Conservation (phyloP, 1,139 yeast genomes). For the Kluyveromyces sp. region DNA sequence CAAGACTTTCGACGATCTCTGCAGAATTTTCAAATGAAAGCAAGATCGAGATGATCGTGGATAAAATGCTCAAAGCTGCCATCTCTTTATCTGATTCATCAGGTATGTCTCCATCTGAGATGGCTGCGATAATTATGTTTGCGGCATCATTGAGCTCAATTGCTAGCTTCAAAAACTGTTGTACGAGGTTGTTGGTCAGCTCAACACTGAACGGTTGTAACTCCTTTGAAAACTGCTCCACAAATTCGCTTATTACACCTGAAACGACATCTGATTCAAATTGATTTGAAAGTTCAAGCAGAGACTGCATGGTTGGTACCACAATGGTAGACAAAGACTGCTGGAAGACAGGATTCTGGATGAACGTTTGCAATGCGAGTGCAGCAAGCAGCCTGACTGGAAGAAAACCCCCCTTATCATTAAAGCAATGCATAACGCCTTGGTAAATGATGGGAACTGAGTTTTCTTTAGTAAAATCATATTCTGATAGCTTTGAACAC, state of each 20-base stretch:
- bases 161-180: constrained; percentile 71
- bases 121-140: constrained; percentile 43
- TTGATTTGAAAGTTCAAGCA: constrained; percentile 68
- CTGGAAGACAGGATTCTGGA: constrained; percentile 57
- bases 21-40: constrained; percentile 77
- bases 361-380: constrained; percentile 74
- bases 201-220: constrained; percentile 91
- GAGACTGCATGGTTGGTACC: constrained; percentile 74
- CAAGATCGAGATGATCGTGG: constrained; percentile 82
- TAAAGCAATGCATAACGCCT: constrained; percentile 59
- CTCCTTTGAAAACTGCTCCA: constrained; percentile 80
- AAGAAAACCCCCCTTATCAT: constrained; percentile 44
- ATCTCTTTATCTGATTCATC: constrained; percentile 66
- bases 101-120: constrained; percentile 39
- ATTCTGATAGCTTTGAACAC: constrained; percentile 59
- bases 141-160: constrained; percentile 61
- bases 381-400: constrained; percentile 86
- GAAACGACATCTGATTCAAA: constrained; percentile 84
- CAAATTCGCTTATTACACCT: constrained; percentile 93
- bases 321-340: constrained; percentile 62
- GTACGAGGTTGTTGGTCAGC: constrained; percentile 69
- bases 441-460: constrained; percentile 52
- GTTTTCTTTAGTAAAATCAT: constrained; percentile 46
- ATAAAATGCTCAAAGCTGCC: constrained; percentile 82
- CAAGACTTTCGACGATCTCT: constrained; percentile 60